A percentile compares a stretch with the other conserved stretches of the same genome.
Conservation (phyloP, 768 basidiomycete genomes). For the Kwoniella europaea region DNA sequence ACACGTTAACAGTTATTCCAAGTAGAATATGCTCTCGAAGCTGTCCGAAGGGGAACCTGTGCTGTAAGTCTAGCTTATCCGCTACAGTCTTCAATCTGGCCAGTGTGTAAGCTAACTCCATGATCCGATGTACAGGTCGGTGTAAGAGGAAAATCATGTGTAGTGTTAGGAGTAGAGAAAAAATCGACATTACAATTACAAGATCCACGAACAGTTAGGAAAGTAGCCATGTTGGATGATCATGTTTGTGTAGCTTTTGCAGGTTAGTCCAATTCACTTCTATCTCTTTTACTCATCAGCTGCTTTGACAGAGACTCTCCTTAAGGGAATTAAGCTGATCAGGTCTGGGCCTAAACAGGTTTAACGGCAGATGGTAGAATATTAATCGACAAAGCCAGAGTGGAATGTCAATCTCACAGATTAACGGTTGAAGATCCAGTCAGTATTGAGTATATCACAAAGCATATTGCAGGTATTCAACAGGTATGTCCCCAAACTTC, state of each 20-base stretch:
- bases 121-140: conserved; percentile 71
- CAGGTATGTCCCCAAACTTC: conserved; percentile 66
- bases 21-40: conserved; percentile 99
- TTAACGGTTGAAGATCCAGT: conserved; percentile 98
- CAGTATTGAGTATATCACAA: conserved; percentile 96
- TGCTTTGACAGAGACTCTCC: too few species aligned
- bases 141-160: conserved; percentile 90
- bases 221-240: conserved; percentile 98
- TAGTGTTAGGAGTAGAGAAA: conserved; percentile 98
- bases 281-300: too few species aligned
- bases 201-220: conserved; percentile 95
- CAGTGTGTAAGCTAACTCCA: neutral
- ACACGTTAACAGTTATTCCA: conserved; percentile 59
- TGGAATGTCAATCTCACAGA: conserved; percentile 97
- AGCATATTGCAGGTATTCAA: conserved; percentile 97
- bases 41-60: conserved; percentile 94
- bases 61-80: conserved; percentile 66
- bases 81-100: neutral
- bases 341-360: conserved; percentile 63
- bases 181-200: conserved; percentile 96
- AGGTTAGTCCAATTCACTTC: conserved; percentile 65
- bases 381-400: conserved; percentile 94
- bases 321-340: too few species aligned
- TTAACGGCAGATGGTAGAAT: conserved; percentile 97
- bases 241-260: conserved; percentile 97